Evolutionary conservation across 768 basidiomycete genomes (phyloP).

Genomic region (Zangia roseola): DNA sequence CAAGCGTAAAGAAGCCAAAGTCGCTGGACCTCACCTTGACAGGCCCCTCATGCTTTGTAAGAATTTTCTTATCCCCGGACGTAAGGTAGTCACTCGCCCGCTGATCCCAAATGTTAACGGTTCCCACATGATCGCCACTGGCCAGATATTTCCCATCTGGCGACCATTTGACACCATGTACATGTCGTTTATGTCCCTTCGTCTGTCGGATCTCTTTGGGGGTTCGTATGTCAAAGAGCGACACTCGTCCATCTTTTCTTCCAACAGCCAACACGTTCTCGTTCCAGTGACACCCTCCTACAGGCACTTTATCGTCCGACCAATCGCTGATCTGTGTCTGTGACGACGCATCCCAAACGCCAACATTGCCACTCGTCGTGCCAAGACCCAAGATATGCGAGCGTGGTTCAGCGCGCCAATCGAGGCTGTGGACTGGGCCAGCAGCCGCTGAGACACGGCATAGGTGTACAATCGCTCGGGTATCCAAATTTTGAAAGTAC

Average conservation of each 20-base stretch:
- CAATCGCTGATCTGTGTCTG: constrained; percentile 31
- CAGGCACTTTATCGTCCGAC: constrained; percentile 32
- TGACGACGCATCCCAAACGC: constrained; percentile 51
- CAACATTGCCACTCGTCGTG: constrained; percentile 47
- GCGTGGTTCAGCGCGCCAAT: constrained; percentile 46
- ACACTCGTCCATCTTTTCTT: constrained; percentile 37
- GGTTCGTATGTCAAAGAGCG: constrained; percentile 37
- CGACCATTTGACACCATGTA: constrained; percentile 43
- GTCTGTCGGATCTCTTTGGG: constrained; percentile 27
- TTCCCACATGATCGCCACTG: constrained; percentile 41
- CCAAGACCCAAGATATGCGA: constrained; percentile 51
- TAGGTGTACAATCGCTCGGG: constrained; percentile 50
- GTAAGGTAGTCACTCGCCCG: constrained; percentile 34
- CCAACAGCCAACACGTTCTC: constrained; percentile 39
- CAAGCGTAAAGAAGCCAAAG: background rate
- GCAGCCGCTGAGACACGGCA: constrained; percentile 37
- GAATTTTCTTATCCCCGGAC: constrained; percentile 33
- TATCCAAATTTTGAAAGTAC: constrained; percentile 62
- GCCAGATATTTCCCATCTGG: constrained; percentile 40
- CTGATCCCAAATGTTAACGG: constrained; percentile 45
- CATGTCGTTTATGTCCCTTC: constrained; percentile 33
- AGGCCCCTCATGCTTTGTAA: constrained; percentile 43
- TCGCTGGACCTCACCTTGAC: constrained; percentile 37
- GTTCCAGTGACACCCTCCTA: constrained; percentile 43
- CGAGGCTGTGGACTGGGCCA: constrained; percentile 46